A percentile compares a stretch with the other conserved stretches of the same genome.
phyloP scores from a whole-genome alignment of 2,329 filamentous ascomycete genomes.

The Teratosphaeria epicoccoides region DNA sequence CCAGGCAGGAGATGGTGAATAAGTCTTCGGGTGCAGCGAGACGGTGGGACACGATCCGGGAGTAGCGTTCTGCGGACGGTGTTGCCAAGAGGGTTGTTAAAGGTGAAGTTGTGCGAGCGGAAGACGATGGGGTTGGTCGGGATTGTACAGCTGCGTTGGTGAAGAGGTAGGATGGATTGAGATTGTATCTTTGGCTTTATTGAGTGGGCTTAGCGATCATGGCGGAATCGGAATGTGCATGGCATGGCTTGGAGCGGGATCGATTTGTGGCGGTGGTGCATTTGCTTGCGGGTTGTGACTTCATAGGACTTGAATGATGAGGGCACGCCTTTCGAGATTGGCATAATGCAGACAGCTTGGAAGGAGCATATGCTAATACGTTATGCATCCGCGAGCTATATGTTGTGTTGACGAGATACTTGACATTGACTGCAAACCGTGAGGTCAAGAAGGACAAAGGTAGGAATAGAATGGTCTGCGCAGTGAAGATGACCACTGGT shows the following conservation, averaged over 20 bases:
- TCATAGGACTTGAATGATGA: not conserved
- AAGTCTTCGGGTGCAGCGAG: constrained; percentile 3
- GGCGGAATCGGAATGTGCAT: not conserved
- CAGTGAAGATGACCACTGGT: too few species aligned
- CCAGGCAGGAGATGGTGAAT: constrained; percentile 1
- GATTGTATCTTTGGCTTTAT: not conserved
- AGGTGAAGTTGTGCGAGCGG: not conserved
- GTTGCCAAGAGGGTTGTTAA: not conserved
- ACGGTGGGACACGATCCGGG: constrained; percentile 13
- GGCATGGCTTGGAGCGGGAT: not conserved
- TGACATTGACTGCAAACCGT: too few species aligned
- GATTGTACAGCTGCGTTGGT: not conserved
- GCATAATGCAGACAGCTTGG: too few species aligned
- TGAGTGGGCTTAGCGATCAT: not conserved
- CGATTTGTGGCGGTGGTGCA: not conserved
- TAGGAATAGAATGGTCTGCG: too few species aligned
- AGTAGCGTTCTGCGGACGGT: constrained; percentile 7
- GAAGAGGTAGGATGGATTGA: not conserved
- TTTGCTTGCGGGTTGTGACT: not conserved
- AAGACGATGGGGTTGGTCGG: not conserved
- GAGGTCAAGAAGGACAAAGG: too few species aligned
- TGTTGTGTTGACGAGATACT: too few species aligned
- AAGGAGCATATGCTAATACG: too few species aligned
- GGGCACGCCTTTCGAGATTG: too few species aligned
- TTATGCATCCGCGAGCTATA: too few species aligned